Conservation (phyloP, 2,329 filamentous ascomycete genomes). For the Massarina eburnea region DNA sequence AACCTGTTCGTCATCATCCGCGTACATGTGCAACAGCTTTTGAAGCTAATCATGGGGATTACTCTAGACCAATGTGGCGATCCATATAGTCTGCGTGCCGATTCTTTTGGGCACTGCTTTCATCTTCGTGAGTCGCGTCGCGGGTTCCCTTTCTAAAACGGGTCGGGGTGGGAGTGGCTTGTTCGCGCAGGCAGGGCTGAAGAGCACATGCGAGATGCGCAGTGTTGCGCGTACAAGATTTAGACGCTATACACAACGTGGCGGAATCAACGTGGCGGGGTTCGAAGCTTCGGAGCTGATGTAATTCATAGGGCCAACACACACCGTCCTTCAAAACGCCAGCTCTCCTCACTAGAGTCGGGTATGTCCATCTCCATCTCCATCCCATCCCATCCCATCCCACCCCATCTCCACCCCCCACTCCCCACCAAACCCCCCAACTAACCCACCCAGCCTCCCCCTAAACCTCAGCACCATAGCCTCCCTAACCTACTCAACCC, state of each 20-base stretch:
- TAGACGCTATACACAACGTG: neutral
- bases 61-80: constrained; percentile 67
- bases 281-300: neutral
- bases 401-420: no score
- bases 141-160: neutral
- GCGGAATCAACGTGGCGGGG: neutral
- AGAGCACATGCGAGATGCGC: no score
- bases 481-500: constrained; percentile 65
- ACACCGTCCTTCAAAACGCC: constrained; percentile 45
- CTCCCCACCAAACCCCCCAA: neutral
- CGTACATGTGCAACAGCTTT: constrained; percentile 5
- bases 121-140: constrained; percentile 63
- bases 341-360: constrained; percentile 25
- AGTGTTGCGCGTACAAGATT: no score
- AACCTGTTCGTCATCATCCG: constrained; percentile 53
- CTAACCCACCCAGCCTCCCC: constrained; percentile 35
- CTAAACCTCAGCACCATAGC: constrained; percentile 51
- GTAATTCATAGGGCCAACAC: constrained; percentile 54
- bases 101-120: constrained; percentile 71
- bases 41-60: neutral
- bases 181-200: no score
- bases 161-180: neutral
- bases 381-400: neutral
- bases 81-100: constrained; percentile 79
- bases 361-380: neutral